Evolutionary conservation across 2,329 filamentous ascomycete genomes (phyloP), one percentile per base, ranked within the genome.

Genomic region (Gnomoniopsis sp.): DNA sequence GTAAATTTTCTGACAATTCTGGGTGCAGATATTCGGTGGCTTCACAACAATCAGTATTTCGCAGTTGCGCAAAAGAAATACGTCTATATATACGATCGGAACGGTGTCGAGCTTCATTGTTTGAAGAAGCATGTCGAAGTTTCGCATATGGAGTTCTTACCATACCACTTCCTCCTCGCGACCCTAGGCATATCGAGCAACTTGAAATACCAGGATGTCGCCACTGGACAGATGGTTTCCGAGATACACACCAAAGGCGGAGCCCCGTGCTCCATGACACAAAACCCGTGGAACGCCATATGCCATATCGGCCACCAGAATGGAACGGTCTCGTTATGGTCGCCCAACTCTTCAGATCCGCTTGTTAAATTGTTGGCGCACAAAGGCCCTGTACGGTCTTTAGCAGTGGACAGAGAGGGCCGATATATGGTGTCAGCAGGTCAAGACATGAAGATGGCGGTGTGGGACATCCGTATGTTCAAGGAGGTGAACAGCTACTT

Each of bases 31-130:
- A 88, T 89, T 26, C 88, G 88, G 70, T 99, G 92, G 90, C 80
- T 98, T 67, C 92, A 97, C 76, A 96, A 96, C 72, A 93, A 95
- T 72, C 91, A 96, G 66, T 89, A 86, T 75, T 97, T 98, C 75
- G 93, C 93, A 0, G 91, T 96, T 14, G 92, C 95, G 48, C 93
- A 99, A 75, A 97, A 96, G 80, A 95, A 93, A 75, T 89, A 95
- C 66, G 90, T 95, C 64, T 99, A 96, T 77, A 97, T 99, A 64
- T 99, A 99, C 77, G 95, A 97, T 69, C 82, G 86, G 58, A 85
- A 90, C 58, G 95, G 95, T 53, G 90, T 97, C 21, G 95, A 99
- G 76, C 77, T 99, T 56, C 95, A 99, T 72, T 93, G 90, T 70
- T 76, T 99, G 69, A 88, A 87, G 73, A 95, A 95, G 72, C 93